Evolutionary conservation across 2,329 filamentous ascomycete species (phyloP).

Genomic region (Juglanconis sp.): DNA sequence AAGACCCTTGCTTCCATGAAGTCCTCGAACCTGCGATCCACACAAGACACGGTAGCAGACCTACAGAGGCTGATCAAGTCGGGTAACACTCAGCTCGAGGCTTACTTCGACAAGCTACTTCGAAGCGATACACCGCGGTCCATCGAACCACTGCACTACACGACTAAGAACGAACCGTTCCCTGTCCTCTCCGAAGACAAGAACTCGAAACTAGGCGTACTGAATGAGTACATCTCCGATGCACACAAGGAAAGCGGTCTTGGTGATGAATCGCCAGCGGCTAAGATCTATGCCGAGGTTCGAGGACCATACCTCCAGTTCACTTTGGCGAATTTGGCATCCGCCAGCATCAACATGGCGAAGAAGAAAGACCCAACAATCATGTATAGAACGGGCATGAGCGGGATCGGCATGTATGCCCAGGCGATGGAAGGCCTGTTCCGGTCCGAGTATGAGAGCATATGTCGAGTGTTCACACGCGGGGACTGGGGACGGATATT

Average conservation of each 20-base stretch:
- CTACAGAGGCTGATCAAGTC: conserved; percentile 73
- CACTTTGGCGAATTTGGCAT: conserved; percentile 80
- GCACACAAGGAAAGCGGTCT: conserved; percentile 47
- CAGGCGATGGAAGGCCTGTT: conserved; percentile 85
- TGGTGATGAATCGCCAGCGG: conserved; percentile 64
- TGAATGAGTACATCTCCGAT: conserved; percentile 73
- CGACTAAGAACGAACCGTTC: conserved; percentile 85
- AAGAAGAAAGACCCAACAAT: conserved; percentile 80
- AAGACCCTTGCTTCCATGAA: conserved; percentile 82
- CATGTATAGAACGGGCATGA: conserved; percentile 83
- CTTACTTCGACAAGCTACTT: conserved; percentile 75
- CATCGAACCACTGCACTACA: conserved; percentile 85
- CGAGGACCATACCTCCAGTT: conserved; percentile 81
- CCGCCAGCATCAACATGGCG: conserved; percentile 78
- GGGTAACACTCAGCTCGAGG: conserved; percentile 80
- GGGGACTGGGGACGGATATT: conserved; percentile 83
- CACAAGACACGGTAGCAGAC: conserved; percentile 83
- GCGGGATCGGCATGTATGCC: conserved; percentile 86
- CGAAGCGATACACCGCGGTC: conserved; percentile 71
- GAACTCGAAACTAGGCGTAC: conserved; percentile 70
- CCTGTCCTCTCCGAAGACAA: conserved; percentile 76
- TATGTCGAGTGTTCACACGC: conserved; percentile 79
- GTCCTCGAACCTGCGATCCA: conserved; percentile 85
- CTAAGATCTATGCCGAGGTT: conserved; percentile 80
- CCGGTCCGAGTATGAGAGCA: conserved; percentile 83